Evolutionary conservation across 2,329 filamentous ascomycete genomes (phyloP), one percentile per base, ranked within the genome.

Genomic region (Domatiomyces catenatus): DNA sequence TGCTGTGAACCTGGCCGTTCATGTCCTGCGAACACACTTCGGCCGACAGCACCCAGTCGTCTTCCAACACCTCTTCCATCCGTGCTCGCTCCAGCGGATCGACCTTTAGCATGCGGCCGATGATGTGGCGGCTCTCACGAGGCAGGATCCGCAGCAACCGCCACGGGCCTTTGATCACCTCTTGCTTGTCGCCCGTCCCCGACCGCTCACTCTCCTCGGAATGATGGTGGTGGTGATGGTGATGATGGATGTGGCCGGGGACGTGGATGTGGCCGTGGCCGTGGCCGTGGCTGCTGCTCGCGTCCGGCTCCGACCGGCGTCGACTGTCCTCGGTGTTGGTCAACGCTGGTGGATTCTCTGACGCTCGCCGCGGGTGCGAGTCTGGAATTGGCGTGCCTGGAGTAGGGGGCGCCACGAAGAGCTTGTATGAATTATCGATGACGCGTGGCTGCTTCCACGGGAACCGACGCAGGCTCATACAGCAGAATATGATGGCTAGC

Each of bases 401-500:
- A 2, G 88, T 86, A 1, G 90, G 89, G 6, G 85, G 77, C 1
- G 92, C 80, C 12, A 90, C 82, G 64, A 98, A 98, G 1, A 98
- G 76, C 61, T 90, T 89, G 69, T 86, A 98, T 0, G 88, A 94
- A 66, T 94, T 96, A 66, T 98, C 92, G 2, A 86, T 86, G 64
- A 88, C 71, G 42, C 89, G 80, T 3, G 92, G 92, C 36, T 93
- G 81, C 70, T 98, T 98, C 92, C 92, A 98, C 0, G 92, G 92
- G 63, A 98, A 98, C 36, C 92, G 75, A 19, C 92, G 79, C 43
- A 98, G 73, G 4, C 87, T 92, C 92, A 98, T 98, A 72, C 92
- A 98, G 68, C 92, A 96, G 69, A 90, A 98, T 50, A 98, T 96
- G 60, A 98, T 98, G 17, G 90, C 92, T 53, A 98, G 74, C 8